Evolutionary conservation across 225 moss, liverwort and hornwort genomes (phyloP).

Genomic region (Pseudoscleropodium purum): DNA sequence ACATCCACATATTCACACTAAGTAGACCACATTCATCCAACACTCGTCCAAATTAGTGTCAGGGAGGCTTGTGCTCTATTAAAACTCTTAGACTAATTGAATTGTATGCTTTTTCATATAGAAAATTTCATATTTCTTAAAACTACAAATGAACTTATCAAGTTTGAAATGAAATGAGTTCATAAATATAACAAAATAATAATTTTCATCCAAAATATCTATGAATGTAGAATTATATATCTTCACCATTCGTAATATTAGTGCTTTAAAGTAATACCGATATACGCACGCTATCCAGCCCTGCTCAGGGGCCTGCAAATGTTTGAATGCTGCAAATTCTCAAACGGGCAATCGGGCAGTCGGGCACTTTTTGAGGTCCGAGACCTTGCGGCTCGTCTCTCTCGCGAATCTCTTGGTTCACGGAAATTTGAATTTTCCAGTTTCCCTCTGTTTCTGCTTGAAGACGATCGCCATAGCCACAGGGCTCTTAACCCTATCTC

Average conservation of each 20-base stretch:
- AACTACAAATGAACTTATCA: background rate
- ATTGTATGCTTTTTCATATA: no score
- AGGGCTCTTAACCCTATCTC: background rate
- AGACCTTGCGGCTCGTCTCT: background rate
- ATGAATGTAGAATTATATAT: background rate
- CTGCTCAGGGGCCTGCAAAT: background rate
- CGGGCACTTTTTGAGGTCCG: background rate
- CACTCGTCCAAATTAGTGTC: rapidly evolving
- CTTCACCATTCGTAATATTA: background rate
- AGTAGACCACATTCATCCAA: background rate
- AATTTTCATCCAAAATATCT: background rate
- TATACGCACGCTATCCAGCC: background rate
- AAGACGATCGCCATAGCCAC: background rate
- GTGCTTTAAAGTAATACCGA: background rate
- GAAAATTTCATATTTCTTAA: background rate
- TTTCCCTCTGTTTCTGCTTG: background rate
- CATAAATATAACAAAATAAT: no score
- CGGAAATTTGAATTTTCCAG: slow-evolving; percentile 1
- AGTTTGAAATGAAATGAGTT: background rate
- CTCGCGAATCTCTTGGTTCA: background rate
- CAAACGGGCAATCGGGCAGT: background rate
- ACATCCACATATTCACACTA: background rate
- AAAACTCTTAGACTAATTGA: background rate
- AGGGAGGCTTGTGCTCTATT: rapidly evolving
- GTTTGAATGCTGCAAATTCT: background rate